Evolutionary conservation across 441 rosid species (phyloP), one percentile per base, ranked within the genome.

Genomic region (Adansonia gregorii): DNA sequence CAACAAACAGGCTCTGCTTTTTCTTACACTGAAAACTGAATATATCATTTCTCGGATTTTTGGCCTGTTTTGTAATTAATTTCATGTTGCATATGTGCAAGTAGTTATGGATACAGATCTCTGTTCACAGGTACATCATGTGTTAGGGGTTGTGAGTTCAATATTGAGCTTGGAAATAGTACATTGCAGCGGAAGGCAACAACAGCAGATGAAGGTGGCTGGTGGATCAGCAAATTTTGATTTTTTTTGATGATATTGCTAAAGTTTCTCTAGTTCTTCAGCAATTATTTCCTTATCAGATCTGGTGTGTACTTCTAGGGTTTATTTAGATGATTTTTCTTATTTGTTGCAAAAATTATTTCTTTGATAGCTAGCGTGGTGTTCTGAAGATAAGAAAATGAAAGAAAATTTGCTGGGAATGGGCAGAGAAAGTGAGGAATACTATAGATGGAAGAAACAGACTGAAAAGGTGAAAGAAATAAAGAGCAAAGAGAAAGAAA

Each of bases 1-100:
- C 51, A 43, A 35, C 51, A 66, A 41, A 66, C 51, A 66, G 51
- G 27, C 17, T n/a, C 51, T 66, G 51, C 70, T 24, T 65, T 65
- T 35, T 35, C 41, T 35, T 35, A 35, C 41, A 35, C 39, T 17
- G 22, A 52, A 54, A 54, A 43, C 8, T 19, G 27, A 56, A 61
- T 63, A 9, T 31, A 22, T 60, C 65, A 60, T 60, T 60, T 3
- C 6, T 24, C 3, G 41, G 67, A 35, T 7, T 63, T 19, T 63
- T 31, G 45, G 10, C 45, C 45, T 2, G 10, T 31, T 31, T 31
- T 12, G 20, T 12, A 14, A 63, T 31, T 31, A 31, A 63, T 6
- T 14, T 63, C 41, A 3, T 12, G 67, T 31, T 63, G 19, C 31
- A 15, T 27, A 63, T 14, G 45, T 31, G 19, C 67, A 6, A 63